A percentile compares a stretch with the other conserved stretches of the same genome.
Conservation (phyloP, 805 yeast species). For the Kregervanrija pseudodelftensis region DNA sequence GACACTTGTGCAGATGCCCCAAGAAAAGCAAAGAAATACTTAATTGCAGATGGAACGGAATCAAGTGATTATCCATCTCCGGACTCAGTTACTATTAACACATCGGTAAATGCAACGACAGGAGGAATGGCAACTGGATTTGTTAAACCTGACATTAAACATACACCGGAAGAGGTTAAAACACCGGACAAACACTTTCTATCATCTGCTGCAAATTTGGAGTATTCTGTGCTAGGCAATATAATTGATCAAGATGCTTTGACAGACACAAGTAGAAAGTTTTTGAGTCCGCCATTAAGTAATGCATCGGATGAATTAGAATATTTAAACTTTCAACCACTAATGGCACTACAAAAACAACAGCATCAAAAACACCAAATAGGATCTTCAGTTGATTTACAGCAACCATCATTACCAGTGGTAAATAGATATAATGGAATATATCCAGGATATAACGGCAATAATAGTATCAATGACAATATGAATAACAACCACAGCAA, state of each 20-base stretch:
- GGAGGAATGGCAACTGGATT: constrained; percentile 5
- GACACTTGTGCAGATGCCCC: constrained; percentile 84
- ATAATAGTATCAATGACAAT: too few relatives aligned
- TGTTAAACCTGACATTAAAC: neutral
- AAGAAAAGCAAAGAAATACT: constrained; percentile 75
- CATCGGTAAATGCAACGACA: neutral
- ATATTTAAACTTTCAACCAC: constrained; percentile 19
- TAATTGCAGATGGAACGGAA: constrained; percentile 48
- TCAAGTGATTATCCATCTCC: neutral
- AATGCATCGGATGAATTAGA: constrained; percentile 25
- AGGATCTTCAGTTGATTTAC: neutral
- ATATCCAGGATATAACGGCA: too few relatives aligned
- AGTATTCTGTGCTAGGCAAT: constrained; percentile 60
- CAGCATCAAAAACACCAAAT: constrained; percentile 1
- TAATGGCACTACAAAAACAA: constrained; percentile 11
- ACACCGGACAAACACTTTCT: constrained; percentile 36
- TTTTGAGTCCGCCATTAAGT: constrained; percentile 31
- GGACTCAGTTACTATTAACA: neutral
- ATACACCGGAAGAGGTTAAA: neutral
- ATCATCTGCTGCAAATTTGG: constrained; percentile 67
- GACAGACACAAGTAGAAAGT: constrained; percentile 8
- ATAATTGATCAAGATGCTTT: constrained; percentile 45
- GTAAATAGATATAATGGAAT: too few relatives aligned
- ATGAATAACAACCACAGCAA: neutral
- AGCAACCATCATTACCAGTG: neutral